Conservation (phyloP, 495 filamentous ascomycete genomes). For the Chaetomium cochliodes region DNA sequence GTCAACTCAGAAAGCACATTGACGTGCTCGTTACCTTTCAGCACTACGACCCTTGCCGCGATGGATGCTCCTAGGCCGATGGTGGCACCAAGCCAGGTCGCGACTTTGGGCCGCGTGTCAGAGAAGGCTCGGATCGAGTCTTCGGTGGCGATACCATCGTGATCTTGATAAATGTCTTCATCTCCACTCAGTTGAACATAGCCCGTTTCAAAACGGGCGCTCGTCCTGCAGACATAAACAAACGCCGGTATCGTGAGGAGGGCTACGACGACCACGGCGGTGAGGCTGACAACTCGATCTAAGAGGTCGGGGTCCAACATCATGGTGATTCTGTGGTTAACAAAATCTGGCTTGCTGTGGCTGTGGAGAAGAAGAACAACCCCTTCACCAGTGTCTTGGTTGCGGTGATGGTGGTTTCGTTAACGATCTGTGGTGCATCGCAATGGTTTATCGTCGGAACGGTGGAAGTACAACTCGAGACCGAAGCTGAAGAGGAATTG, state of each 20-base stretch:
- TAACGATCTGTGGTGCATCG: slow-evolving; percentile 11
- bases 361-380: background rate
- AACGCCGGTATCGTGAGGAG: slow-evolving; percentile 22
- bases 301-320: slow-evolving; percentile 22
- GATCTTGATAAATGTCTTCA: slow-evolving; percentile 47
- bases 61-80: slow-evolving; percentile 41
- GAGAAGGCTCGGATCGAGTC: slow-evolving; percentile 48
- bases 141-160: slow-evolving; percentile 54
- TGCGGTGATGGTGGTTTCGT: slow-evolving; percentile 13
- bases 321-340: background rate
- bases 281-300: slow-evolving; percentile 12
- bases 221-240: background rate
- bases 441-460: background rate
- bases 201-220: background rate
- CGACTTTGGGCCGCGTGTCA: slow-evolving; percentile 38
- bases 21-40: slow-evolving; percentile 2
- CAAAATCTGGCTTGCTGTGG: slow-evolving; percentile 7
- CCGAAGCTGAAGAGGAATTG: slow-evolving; percentile 3
- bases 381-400: slow-evolving; percentile 6
- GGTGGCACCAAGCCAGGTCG: slow-evolving; percentile 35
- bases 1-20: slow-evolving; percentile 10
- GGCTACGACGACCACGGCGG: slow-evolving; percentile 15
- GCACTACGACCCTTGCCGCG: slow-evolving; percentile 23
- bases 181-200: slow-evolving; percentile 11
- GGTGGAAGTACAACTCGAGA: background rate